Base-by-base conservation (phyloP, 2,329 filamentous ascomycete genomes). In the Cryphonectria carpinicola region DNA sequence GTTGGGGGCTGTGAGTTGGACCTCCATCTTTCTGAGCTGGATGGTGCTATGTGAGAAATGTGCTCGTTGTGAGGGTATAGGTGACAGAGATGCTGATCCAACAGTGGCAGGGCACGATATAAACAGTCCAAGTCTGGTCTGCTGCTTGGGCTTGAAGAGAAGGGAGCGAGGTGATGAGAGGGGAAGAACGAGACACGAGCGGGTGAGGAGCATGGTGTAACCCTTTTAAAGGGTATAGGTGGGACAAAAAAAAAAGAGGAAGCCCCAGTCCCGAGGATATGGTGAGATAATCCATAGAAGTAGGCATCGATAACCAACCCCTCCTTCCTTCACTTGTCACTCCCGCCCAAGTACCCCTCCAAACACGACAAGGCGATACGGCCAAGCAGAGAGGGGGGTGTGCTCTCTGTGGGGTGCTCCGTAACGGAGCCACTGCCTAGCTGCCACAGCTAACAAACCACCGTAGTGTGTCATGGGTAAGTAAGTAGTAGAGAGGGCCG, bases 1-100 rank as follows among this genome's bases (percentile, higher is more conserved):
- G 81, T 95, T 95, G 5, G 93, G 93, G 65, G 93, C 92, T 11
- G 86, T 92, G 71, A 95, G 86, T 76, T 93, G 86, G 67, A 89
- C 81, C 64, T 82, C 77, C 76, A 81, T 78, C 2, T 66, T 77
- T 60, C 65, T 28, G 49, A 67, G 61, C 25, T 49, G 63, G 41
- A 28, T 28, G 37, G 13, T 32, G 41, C 69, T 64, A 32, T 43
- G 43, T 22, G 65, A 67, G 54, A 67, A 72, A 25, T 19, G 37
- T n/a, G 37, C 61, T 28, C 37, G n/a, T 17, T 49, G 41, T 63
- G 28, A 7, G 65, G 63, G 28, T 19, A 49, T 28, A 60, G 46
- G 49, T 28, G 65, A 64, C 49, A 61, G 64, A 25, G 32, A 13
- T 63, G 10, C 11, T 37, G 41, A 5, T 22, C 7, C 28, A n/a